phyloP scores from a whole-genome alignment of 2,329 filamentous ascomycete species.

The Malbranchea cinnamomea region DNA sequence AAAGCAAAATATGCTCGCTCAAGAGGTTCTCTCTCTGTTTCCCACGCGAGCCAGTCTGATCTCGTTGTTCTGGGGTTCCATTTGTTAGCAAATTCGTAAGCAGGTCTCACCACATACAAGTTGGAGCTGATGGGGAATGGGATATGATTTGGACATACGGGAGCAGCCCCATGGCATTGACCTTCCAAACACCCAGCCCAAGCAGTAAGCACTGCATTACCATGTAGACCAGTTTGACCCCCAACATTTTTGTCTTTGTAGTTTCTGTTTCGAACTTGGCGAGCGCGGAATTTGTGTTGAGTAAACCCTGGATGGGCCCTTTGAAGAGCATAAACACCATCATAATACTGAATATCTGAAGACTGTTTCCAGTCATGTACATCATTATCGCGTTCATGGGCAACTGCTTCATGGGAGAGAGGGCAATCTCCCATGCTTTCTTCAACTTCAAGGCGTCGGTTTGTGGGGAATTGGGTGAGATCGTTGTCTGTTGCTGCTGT shows the following conservation, averaged over 20 bases:
- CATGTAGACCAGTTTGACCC: slow-evolving; percentile 79
- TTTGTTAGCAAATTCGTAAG: slow-evolving; percentile 11
- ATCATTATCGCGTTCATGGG: slow-evolving; percentile 99
- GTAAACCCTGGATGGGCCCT: slow-evolving; percentile 72
- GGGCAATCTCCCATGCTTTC: slow-evolving; percentile 94
- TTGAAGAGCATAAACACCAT: slow-evolving; percentile 99
- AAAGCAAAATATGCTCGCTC: slow-evolving; percentile 52
- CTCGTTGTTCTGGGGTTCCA: slow-evolving; percentile 56
- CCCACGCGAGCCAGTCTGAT: slow-evolving; percentile 97
- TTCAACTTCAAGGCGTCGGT: slow-evolving; percentile 95
- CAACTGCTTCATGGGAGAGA: slow-evolving; percentile 82
- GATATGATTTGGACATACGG: slow-evolving; percentile 45
- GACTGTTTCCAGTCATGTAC: slow-evolving; percentile 98
- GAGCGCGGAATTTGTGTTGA: slow-evolving; percentile 77
- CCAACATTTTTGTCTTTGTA: slow-evolving; percentile 56
- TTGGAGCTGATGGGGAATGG: background rate
- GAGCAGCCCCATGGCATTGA: slow-evolving; percentile 88
- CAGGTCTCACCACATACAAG: slow-evolving; percentile 2
- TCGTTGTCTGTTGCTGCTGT: slow-evolving; percentile 27
- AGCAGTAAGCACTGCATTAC: slow-evolving; percentile 73
- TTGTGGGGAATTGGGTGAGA: slow-evolving; percentile 48
- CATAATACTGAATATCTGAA: slow-evolving; percentile 99
- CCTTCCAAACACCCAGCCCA: slow-evolving; percentile 83
- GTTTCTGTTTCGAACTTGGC: slow-evolving; percentile 74
- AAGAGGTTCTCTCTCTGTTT: slow-evolving; percentile 54